These are phyloP conservation scores for Amborella trichopoda DNA, from an alignment of 164 flowering plant species.

Conservation along the genomic window DNA sequence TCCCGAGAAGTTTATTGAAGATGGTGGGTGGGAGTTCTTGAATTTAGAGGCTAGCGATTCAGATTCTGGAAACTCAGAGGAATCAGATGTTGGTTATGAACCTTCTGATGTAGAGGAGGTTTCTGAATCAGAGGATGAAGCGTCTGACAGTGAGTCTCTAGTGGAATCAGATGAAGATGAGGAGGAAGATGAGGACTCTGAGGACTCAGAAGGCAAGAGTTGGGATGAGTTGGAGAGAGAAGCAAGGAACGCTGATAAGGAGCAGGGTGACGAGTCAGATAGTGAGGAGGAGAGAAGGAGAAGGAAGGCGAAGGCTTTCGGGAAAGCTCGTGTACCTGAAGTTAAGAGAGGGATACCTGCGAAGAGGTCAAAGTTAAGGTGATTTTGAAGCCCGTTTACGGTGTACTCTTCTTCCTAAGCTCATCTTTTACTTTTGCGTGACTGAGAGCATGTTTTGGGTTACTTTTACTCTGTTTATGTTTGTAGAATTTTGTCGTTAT, in stretches of 20 bases:
- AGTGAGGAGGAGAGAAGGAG: constrained; percentile 70
- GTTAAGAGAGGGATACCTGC: constrained; percentile 20
- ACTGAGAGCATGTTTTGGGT: no score
- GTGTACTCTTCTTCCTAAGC: no score
- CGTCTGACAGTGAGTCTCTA: constrained; percentile 48
- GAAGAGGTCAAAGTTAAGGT: constrained; percentile 43
- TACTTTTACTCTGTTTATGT: no score
- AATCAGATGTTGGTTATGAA: constrained; percentile 65
- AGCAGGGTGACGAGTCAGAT: constrained; percentile 64
- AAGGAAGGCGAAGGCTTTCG: constrained; percentile 63
- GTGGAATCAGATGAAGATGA: constrained; percentile 82
- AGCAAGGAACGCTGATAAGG: constrained; percentile 76
- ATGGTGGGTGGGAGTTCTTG: no score
- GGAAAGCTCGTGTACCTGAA: constrained; percentile 39
- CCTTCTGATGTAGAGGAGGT: constrained; percentile 65
- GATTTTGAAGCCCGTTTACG: no score
- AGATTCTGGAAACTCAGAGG: constrained; percentile 53
- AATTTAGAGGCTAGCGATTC: constrained; percentile 75
- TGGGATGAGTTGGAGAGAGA: constrained; percentile 95
- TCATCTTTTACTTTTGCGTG: no score
- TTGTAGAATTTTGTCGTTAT: no score
- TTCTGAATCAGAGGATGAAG: constrained; percentile 57
- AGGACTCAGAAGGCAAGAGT: constrained; percentile 74
- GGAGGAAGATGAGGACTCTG: constrained; percentile 57
- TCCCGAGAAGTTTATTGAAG: no score